Conservation (phyloP, 371 early-diverging fungal genomes). For the Mucor indicus region DNA sequence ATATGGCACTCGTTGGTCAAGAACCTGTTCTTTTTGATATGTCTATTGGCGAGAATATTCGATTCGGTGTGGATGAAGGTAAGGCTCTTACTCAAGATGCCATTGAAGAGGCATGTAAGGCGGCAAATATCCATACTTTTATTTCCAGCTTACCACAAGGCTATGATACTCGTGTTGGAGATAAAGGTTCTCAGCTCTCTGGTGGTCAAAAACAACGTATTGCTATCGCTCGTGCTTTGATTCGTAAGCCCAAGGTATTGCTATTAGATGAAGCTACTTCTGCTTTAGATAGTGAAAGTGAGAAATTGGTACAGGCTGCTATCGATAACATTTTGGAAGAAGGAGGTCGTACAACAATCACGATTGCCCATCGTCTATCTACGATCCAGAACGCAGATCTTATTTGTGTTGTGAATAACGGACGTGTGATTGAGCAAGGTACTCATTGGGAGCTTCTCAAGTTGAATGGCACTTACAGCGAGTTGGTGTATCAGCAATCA, state of each 20-base stretch:
- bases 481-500: constrained; percentile 40
- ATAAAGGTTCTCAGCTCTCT: constrained; percentile 65
- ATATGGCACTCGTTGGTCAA: constrained; percentile 85
- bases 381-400: constrained; percentile 76
- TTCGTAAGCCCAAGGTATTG: constrained; percentile 83
- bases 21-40: constrained; percentile 83
- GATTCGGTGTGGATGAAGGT: constrained; percentile 59
- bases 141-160: constrained; percentile 64
- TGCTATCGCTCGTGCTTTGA: constrained; percentile 66
- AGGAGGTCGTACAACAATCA: constrained; percentile 61
- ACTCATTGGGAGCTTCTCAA: constrained; percentile 72
- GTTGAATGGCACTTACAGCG: constrained; percentile 34
- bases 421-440: constrained; percentile 79
- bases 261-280: constrained; percentile 97
- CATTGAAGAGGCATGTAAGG: constrained; percentile 58
- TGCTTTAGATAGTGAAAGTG: constrained; percentile 86
- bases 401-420: constrained; percentile 74
- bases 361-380: constrained; percentile 72
- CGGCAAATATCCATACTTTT: constrained; percentile 80
- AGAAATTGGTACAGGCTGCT: constrained; percentile 85
- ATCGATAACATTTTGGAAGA: constrained; percentile 71
- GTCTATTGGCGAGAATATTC: constrained; percentile 80
- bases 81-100: constrained; percentile 48
- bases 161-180: constrained; percentile 81
- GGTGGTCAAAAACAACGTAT: constrained; percentile 78